Percentiles rank a stretch among this genome's conserved stretches.
These are phyloP conservation scores for Penicillium fuscoglaucum DNA, from an alignment of 2,329 filamentous ascomycete species.

Conservation along the genomic window DNA sequence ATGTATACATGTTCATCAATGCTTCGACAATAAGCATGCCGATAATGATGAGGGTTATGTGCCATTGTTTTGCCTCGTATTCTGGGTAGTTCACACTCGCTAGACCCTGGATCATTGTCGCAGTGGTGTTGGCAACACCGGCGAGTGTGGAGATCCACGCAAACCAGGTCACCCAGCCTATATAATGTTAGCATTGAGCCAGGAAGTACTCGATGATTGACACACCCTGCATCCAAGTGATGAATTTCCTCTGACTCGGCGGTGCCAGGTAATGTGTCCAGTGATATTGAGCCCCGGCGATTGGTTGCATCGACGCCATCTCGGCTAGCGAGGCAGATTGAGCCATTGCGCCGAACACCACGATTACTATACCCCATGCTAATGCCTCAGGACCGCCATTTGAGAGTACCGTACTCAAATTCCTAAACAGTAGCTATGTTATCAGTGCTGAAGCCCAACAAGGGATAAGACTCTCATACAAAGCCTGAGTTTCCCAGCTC, in stretches of 20 bases:
- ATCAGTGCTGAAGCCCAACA: neutral
- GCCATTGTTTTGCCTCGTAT: conserved; percentile 40
- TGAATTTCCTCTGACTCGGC: conserved; percentile 29
- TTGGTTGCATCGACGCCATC: conserved; percentile 43
- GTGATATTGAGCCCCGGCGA: conserved; percentile 47
- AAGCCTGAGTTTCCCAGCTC: conserved; percentile 15
- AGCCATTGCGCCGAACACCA: conserved; percentile 27
- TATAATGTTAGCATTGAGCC: neutral
- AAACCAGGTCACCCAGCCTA: conserved; percentile 47
- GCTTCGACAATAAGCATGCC: conserved; percentile 33
- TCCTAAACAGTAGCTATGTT: neutral
- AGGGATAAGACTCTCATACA: conserved; percentile 1
- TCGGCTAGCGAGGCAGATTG: conserved; percentile 39
- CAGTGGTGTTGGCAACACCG: conserved; percentile 37
- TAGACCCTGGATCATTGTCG: conserved; percentile 39
- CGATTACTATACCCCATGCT: conserved; percentile 28
- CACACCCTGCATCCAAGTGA: conserved; percentile 37
- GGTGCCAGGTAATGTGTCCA: conserved; percentile 43
- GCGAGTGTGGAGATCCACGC: conserved; percentile 42
- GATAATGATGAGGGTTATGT: conserved; percentile 42
- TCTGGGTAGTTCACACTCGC: conserved; percentile 33
- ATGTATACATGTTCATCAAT: conserved; percentile 23
- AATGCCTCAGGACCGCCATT: conserved; percentile 30
- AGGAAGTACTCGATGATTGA: neutral
- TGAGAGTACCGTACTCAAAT: conserved; percentile 12